Base-by-base conservation (phyloP, 768 basidiomycete species). In the Phylloporus scabripes region DNA sequence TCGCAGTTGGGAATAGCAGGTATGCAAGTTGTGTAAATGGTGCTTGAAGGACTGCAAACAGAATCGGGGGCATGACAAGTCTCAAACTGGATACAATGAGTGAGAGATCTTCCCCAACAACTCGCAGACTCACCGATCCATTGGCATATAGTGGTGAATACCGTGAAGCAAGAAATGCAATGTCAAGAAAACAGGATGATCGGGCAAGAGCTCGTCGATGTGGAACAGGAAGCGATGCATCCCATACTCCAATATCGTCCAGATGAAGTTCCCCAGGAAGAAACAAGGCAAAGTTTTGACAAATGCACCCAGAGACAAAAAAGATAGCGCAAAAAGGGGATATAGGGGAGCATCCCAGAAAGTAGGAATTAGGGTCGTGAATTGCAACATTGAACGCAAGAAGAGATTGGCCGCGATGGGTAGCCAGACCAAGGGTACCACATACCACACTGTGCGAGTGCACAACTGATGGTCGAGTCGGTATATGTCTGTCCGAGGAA, bases 151-250 rank as follows among this genome's bases (percentile, higher is more conserved):
- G 68, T 99, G 96, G 64, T 99, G 96, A 31, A 99, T 82, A 14
- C 96, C 96, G 62, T 98, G 96, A 64, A 91, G 74, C 60, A 90
- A 64, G 71, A 99, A 99, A 64, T 99, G 96, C 21, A 97, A 64
- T 37, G 82, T 81, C 61, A 98, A 74, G 69, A 86, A 89, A 45
- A 72, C 70, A 5, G 86, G 85, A 49, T 72, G 75, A 68, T 99
- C 96, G 2, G 96, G 96, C 18, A 99, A 78, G 60, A 76, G 68
- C 8, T 81, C 75, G 62, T 99, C 96, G 58, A 99, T 72, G 68
- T 99, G 96, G 82, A 99, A 99, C 43, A 99, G 71, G 81, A 97
- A 97, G 36, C 96, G 85, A 69, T 99, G 96, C 60, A 99, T 71
- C 11, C 75, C 72, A 65, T 98, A 99, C 69, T 98, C 96, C 66